Evolutionary conservation across 768 basidiomycete genomes (phyloP).

Genomic region (Daedalea quercina): DNA sequence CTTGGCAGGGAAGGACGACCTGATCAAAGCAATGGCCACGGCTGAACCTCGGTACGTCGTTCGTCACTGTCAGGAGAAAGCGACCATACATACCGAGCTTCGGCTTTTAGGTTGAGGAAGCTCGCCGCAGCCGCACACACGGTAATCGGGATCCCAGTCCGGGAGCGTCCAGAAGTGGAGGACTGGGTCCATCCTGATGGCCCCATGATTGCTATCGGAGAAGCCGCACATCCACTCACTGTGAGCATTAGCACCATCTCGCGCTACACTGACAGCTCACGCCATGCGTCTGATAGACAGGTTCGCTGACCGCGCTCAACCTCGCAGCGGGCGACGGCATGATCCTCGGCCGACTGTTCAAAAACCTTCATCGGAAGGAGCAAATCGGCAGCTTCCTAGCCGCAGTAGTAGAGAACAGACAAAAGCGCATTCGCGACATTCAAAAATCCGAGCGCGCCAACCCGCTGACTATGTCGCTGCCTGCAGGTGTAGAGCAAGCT

Average conservation of each 20-base stretch:
- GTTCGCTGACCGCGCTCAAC: slow-evolving; percentile 10
- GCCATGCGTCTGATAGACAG: slow-evolving; percentile 4
- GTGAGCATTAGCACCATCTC: slow-evolving; percentile 8
- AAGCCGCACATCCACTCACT: slow-evolving; percentile 26
- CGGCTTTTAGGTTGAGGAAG: slow-evolving; percentile 14
- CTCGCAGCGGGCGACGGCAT: slow-evolving; percentile 27
- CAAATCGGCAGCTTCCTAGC: slow-evolving; percentile 22
- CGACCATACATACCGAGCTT: neutral
- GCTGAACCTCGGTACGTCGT: slow-evolving; percentile 13
- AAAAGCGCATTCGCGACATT: slow-evolving; percentile 16
- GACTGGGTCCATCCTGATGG: slow-evolving; percentile 25
- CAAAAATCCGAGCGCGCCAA: slow-evolving; percentile 12
- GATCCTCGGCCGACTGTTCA: slow-evolving; percentile 27
- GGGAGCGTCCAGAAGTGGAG: slow-evolving; percentile 15
- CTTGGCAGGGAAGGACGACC: neutral
- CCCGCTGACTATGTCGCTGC: slow-evolving; percentile 15
- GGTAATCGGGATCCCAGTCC: neutral
- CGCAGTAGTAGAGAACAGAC: slow-evolving; percentile 20
- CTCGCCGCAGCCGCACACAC: slow-evolving; percentile 9
- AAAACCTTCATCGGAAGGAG: slow-evolving; percentile 18
- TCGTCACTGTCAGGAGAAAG: neutral
- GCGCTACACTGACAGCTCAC: neutral
- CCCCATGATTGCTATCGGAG: slow-evolving; percentile 22
- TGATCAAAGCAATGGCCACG: slow-evolving; percentile 5
- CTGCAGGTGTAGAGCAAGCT: slow-evolving; percentile 14